Base-by-base conservation (phyloP, 2,329 filamentous ascomycete species). In the Talaromyces sp. region DNA sequence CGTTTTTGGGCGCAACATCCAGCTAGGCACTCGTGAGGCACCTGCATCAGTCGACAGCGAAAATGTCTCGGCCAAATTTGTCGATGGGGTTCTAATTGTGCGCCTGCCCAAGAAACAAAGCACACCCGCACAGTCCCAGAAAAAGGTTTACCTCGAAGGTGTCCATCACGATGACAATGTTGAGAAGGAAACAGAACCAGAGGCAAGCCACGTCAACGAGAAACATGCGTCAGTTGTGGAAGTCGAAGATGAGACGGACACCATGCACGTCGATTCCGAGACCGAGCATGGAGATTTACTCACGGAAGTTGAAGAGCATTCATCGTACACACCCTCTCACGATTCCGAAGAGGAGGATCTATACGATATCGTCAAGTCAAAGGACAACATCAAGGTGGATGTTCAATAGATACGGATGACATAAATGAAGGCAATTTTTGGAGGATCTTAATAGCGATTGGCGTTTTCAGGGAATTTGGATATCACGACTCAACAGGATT, bases 61-160 rank as follows among this genome's bases (percentile, higher is more conserved):
- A 54, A 80, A 75, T 26, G 93, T 94, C 69, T 82, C 80, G 2
- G 90, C 90, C 2, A 91, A 86, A 76, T 81, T 95, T 75, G 88
- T 91, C 72, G 88, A 94, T 70, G 91, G 91, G 5, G 78, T 95
- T 1, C 73, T 95, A 65, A 79, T 87, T 38, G 81, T 95, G n/a
- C 86, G 84, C n/a, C 84, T 95, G 1, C 89, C 89, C 8, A 92
- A 91, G 79, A 68, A 84, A 8, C 85, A 88, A 69, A 84, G 80
- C 73, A 85, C 85, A 1, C 61, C 65, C 17, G 41, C 66, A 12
- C 64, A 64, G 59, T 62, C 32, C 32, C 62, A 54, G 19, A 63
- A 67, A 51, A 66, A 66, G 51, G 32, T 65, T 35, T 24, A 56
- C 17, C 58, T 66, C n/a, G 60, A 64, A 51, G 58, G 63, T 57